Conservation (phyloP, 1,284 basidiomycete species). For the Trametes polyzona region DNA sequence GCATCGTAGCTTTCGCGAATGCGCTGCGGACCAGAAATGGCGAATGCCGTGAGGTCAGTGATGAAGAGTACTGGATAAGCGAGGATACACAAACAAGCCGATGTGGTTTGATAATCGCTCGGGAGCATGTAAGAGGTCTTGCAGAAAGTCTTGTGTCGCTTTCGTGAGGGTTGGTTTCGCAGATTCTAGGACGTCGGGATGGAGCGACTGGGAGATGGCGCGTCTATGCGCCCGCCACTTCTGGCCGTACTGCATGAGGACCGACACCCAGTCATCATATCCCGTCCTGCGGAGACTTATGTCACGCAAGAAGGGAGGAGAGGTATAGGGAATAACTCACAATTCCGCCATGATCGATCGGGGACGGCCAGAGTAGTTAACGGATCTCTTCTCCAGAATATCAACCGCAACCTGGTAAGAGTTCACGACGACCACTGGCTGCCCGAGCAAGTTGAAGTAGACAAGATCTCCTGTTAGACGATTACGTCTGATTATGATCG, state of each 20-base stretch:
- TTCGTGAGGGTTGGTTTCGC: background rate
- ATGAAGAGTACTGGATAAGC: background rate
- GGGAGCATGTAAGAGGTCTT: background rate
- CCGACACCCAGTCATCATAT: slow-evolving; percentile 5
- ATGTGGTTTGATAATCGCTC: background rate
- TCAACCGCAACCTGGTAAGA: slow-evolving; percentile 6
- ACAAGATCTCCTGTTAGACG: slow-evolving; percentile 14
- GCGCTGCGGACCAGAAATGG: too few species aligned
- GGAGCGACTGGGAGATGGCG: slow-evolving; percentile 3
- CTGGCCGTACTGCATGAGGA: slow-evolving; percentile 8
- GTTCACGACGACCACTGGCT: slow-evolving; percentile 2
- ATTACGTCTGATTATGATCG: too few species aligned
- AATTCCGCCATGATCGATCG: slow-evolving; percentile 12
- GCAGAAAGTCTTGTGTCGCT: background rate
- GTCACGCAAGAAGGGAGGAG: background rate
- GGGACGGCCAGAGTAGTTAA: slow-evolving; percentile 13
- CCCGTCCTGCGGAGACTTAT: background rate
- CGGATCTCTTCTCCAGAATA: slow-evolving; percentile 15
- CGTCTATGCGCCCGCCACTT: slow-evolving; percentile 13
- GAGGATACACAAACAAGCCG: slow-evolving; percentile 1
- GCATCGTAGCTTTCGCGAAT: background rate
- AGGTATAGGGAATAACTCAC: background rate
- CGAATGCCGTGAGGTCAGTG: background rate
- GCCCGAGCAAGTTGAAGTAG: slow-evolving; percentile 3
- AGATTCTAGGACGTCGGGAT: background rate